Evolutionary conservation across 2,329 filamentous ascomycete genomes (phyloP).

Genomic region (Tolypocladium pustulatum): DNA sequence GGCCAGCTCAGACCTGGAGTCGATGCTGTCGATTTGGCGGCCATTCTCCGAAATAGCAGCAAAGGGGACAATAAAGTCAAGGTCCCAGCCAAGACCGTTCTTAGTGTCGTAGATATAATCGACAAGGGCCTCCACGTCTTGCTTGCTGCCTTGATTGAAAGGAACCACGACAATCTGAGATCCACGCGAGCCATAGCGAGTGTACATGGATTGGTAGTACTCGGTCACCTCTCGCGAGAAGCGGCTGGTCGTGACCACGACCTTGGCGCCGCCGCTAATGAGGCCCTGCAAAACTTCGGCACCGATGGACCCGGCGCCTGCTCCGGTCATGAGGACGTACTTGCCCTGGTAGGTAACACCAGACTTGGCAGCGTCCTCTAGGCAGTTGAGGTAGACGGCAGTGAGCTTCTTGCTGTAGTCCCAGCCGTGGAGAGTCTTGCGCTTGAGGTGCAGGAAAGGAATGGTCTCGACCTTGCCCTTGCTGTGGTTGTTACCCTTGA

Average conservation of each 20-base stretch:
- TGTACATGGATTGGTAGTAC: conserved; percentile 99
- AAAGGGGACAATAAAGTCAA: conserved; percentile 93
- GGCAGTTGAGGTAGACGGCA: conserved; percentile 78
- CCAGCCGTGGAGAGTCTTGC: conserved; percentile 89
- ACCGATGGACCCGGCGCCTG: conserved; percentile 93
- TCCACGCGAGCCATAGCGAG: conserved; percentile 82
- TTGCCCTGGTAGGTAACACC: conserved; percentile 92
- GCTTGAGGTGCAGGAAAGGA: conserved; percentile 93
- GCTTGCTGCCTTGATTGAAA: conserved; percentile 98
- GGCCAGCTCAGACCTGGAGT: conserved; percentile 94
- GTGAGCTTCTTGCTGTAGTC: conserved; percentile 99
- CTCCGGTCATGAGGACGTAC: conserved; percentile 96
- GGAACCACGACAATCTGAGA: conserved; percentile 96
- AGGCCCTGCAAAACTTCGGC: conserved; percentile 93
- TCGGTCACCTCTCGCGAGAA: conserved; percentile 97
- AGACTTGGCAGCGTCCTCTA: conserved; percentile 77
- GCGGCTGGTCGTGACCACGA: conserved; percentile 90
- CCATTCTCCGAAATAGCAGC: conserved; percentile 97
- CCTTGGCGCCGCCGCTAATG: conserved; percentile 93
- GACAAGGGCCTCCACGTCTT: conserved; percentile 88
- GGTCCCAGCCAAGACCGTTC: conserved; percentile 94
- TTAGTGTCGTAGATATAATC: conserved; percentile 96
- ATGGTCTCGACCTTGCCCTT: conserved; percentile 97
- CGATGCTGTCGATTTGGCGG: conserved; percentile 91
- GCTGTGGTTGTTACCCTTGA: conserved; percentile 43